These are phyloP conservation scores for Gentiana straminea DNA, from an alignment of 257 asterid species.

Conservation along the genomic window DNA sequence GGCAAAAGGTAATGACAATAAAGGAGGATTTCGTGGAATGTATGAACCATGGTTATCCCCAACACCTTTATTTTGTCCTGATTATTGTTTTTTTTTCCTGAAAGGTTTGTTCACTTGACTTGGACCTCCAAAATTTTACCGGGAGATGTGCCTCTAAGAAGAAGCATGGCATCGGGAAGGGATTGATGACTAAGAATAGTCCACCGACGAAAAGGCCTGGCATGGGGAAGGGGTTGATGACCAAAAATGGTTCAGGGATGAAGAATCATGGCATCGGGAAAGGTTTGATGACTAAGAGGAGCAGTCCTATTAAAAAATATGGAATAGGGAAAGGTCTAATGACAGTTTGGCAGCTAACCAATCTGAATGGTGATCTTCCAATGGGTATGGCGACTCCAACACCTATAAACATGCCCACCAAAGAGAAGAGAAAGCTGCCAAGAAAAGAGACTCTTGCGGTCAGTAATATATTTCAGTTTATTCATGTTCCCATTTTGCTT, in stretches of 20 bases:
- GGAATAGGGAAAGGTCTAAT: conserved; percentile 81
- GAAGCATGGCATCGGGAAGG: conserved; percentile 67
- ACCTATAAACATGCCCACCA: conserved; percentile 11
- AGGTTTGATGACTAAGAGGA: conserved; percentile 47
- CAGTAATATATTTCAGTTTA: conserved; percentile 23
- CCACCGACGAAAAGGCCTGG: conserved; percentile 36
- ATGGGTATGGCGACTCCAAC: conserved; percentile 22
- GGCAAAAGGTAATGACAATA: conserved; percentile 56
- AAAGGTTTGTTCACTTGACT: conserved; percentile 39
- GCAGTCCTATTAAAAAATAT: conserved; percentile 23
- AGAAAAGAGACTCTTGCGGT: conserved; percentile 58
- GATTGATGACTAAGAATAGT: conserved; percentile 36
- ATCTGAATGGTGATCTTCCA: conserved; percentile 33
- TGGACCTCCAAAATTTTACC: conserved; percentile 29
- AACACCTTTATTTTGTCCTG: too few species aligned
- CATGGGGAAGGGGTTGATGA: conserved; percentile 69
- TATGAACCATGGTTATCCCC: background rate
- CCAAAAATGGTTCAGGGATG: conserved; percentile 19
- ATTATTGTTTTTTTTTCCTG: conserved; percentile 5
- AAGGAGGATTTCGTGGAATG: background rate
- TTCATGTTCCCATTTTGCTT: background rate
- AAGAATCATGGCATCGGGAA: conserved; percentile 60
- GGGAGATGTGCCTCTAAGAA: conserved; percentile 18
- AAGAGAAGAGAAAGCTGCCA: conserved; percentile 46
- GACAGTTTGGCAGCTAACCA: conserved; percentile 35